phyloP scores from a whole-genome alignment of 164 flowering plant genomes.

The Nymphaea colorata region DNA sequence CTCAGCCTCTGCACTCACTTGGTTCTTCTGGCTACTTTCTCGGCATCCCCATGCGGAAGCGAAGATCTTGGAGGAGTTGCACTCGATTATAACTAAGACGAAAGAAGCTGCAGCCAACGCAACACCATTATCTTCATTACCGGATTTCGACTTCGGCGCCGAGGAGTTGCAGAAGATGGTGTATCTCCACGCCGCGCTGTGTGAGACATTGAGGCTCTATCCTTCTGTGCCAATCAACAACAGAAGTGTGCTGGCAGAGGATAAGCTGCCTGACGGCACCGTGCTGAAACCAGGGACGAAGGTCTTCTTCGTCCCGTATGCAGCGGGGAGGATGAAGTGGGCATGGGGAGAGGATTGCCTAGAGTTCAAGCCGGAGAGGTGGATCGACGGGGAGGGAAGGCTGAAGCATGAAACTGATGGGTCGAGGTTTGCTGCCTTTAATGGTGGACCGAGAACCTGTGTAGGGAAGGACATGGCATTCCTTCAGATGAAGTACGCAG shows the following conservation, averaged over 20 bases:
- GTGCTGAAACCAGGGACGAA: constrained; percentile 7
- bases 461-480: constrained; percentile 48
- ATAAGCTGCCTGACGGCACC: constrained; percentile 36
- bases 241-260: constrained; percentile 12
- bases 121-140: no score
- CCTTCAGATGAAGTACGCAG: constrained; percentile 42
- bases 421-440: constrained; percentile 30
- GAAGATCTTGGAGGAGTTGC: constrained; percentile 31
- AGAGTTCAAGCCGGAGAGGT: constrained; percentile 48
- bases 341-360: constrained; percentile 43
- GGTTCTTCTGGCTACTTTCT: constrained; percentile 45
- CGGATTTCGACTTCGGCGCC: no score
- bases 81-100: neutral
- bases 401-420: constrained; percentile 18
- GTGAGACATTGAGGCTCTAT: constrained; percentile 28
- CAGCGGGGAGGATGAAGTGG: constrained; percentile 35
- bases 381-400: constrained; percentile 28
- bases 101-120: neutral
- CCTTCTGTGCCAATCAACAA: constrained; percentile 28
- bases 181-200: constrained; percentile 36
- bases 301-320: constrained; percentile 17
- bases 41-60: constrained; percentile 25
- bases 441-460: constrained; percentile 48
- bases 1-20: constrained; percentile 29
- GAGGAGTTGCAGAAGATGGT: constrained; percentile 17